Evolutionary conservation across 768 basidiomycete species (phyloP).

Genomic region (Leucocoprinus birnbaumii): DNA sequence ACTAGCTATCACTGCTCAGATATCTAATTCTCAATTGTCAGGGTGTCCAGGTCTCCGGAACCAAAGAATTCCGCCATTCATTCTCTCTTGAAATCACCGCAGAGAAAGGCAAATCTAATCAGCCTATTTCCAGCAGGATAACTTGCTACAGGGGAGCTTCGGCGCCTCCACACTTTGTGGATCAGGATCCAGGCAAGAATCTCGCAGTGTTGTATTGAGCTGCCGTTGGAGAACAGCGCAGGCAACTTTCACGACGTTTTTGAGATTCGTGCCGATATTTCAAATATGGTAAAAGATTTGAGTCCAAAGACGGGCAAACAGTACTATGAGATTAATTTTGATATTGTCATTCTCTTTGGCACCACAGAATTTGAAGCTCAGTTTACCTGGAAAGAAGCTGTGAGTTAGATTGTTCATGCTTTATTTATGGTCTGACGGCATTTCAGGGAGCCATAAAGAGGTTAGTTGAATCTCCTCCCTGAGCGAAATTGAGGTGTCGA

Average conservation of each 20-base stretch:
- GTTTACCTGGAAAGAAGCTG: slow-evolving; percentile 40
- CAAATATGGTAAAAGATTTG: slow-evolving; percentile 10
- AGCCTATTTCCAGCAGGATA: slow-evolving; percentile 7
- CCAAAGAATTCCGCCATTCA: slow-evolving; percentile 19
- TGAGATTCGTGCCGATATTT: slow-evolving; percentile 19
- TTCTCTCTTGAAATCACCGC: slow-evolving; percentile 5
- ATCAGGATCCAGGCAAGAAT: slow-evolving; percentile 19
- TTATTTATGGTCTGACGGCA: neutral
- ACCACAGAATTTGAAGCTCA: slow-evolving; percentile 44
- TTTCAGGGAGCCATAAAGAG: slow-evolving; percentile 19
- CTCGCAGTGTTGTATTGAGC: too few relatives aligned
- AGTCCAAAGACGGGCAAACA: slow-evolving; percentile 1
- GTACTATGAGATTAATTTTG: slow-evolving; percentile 27
- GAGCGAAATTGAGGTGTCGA: too few relatives aligned
- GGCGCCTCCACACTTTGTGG: slow-evolving; percentile 18
- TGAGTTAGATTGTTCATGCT: slow-evolving; percentile 12
- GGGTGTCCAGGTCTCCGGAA: slow-evolving; percentile 21
- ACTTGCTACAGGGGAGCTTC: slow-evolving; percentile 20
- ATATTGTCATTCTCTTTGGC: slow-evolving; percentile 41
- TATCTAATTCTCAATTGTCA: neutral
- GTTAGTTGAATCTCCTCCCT: slow-evolving; percentile 1
- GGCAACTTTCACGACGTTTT: slow-evolving; percentile 19
- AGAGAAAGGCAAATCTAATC: slow-evolving; percentile 8
- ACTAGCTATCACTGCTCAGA: too few relatives aligned
- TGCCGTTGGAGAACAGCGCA: neutral